Conservation (phyloP, 768 basidiomycete species). For the Leccinum incarnatum region DNA sequence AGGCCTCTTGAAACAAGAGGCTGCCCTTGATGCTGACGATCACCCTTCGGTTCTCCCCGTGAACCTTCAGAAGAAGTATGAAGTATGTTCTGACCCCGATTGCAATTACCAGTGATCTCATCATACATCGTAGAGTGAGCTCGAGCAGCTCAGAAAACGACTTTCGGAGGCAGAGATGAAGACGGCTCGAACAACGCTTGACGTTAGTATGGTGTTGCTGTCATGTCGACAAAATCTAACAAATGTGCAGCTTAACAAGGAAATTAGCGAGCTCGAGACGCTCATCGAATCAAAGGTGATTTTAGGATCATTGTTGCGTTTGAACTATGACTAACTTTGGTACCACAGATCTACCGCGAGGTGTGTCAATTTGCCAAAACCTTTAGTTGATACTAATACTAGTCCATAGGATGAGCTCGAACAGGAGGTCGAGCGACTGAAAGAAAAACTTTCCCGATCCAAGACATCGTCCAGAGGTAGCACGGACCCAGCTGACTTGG, state of each 20-base stretch:
- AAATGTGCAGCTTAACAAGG: conserved; percentile 70
- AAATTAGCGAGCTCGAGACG: conserved; percentile 88
- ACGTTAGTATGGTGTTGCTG: conserved; percentile 43
- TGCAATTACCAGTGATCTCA: neutral
- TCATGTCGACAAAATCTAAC: neutral
- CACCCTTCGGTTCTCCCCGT: conserved; percentile 11
- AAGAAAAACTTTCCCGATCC: conserved; percentile 59
- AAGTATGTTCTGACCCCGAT: conserved; percentile 39
- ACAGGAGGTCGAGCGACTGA: conserved; percentile 73
- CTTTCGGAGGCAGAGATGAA: conserved; percentile 72
- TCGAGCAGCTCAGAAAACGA: conserved; percentile 69
- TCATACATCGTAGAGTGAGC: conserved; percentile 45
- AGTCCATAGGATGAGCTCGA: conserved; percentile 74
- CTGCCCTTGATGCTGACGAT: conserved; percentile 28
- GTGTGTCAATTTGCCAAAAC: conserved; percentile 33
- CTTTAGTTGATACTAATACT: conserved; percentile 11
- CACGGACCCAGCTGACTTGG: conserved; percentile 36
- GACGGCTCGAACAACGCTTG: conserved; percentile 63
- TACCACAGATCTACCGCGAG: conserved; percentile 76
- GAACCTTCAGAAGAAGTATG: conserved; percentile 48
- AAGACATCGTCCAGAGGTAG: conserved; percentile 58
- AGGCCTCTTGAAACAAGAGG: conserved; percentile 52
- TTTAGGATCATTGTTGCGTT: neutral
- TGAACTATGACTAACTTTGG: conserved; percentile 4
- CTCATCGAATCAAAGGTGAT: conserved; percentile 91